Conservation (phyloP, 352 stramenopile genomes). For the Peronospora belbahrii region DNA sequence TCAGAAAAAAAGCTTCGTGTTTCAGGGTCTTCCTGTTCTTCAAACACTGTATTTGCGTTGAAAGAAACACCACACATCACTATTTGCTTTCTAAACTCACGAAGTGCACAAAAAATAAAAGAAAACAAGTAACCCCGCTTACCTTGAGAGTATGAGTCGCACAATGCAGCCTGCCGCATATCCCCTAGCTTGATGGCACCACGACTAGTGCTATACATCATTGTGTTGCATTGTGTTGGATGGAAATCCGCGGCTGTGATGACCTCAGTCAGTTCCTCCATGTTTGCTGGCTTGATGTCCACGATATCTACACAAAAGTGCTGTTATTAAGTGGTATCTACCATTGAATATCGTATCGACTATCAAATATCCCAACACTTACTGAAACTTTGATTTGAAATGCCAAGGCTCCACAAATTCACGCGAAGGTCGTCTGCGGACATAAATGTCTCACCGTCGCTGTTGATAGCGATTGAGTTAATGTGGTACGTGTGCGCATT, state of each 20-base stretch:
- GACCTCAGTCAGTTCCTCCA: constrained; percentile 96
- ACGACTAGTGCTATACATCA: constrained; percentile 92
- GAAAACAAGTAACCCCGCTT: not conserved
- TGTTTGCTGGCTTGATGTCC: constrained; percentile 95
- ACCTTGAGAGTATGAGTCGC: constrained; percentile 78
- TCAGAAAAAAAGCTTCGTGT: constrained; percentile 91
- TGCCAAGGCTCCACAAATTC: constrained; percentile 92
- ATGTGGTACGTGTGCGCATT: constrained; percentile 97
- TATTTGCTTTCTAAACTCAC: not conserved
- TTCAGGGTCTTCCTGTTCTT: constrained; percentile 75
- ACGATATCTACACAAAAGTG: constrained; percentile 77
- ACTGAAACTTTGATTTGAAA: constrained; percentile 89
- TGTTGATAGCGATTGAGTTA: constrained; percentile 92
- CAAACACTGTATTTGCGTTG: constrained; percentile 41
- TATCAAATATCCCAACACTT: constrained; percentile 9
- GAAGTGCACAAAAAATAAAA: not conserved
- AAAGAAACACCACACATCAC: not conserved
- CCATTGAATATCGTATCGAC: not conserved
- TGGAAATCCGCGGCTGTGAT: constrained; percentile 94
- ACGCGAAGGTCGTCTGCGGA: constrained; percentile 94
- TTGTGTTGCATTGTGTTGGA: constrained; percentile 89
- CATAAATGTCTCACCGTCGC: constrained; percentile 93
- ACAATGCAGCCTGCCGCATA: constrained; percentile 87
- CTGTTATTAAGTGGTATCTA: not conserved
- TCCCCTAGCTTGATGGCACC: constrained; percentile 91